phyloP scores from a whole-genome alignment of 345 rosid genomes.

The Psidium friedrichsthalianum region DNA sequence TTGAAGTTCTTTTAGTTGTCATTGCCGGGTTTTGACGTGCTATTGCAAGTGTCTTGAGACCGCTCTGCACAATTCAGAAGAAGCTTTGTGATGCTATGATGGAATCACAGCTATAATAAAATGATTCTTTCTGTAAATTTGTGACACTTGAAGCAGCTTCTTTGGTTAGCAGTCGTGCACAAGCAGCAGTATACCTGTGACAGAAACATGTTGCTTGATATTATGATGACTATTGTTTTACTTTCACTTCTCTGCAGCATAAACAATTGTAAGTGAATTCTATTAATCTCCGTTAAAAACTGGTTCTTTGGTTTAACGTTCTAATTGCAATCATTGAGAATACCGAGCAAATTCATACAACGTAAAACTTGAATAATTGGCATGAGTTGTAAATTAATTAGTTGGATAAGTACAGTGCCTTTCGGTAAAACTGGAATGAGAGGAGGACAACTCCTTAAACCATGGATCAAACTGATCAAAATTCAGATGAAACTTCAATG shows the following conservation, averaged over 20 bases:
- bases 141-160: not conserved
- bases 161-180: not conserved
- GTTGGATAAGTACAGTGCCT: fast-evolving
- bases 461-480: not conserved
- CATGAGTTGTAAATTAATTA: not conserved
- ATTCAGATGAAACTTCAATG: not conserved
- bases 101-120: not conserved
- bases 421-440: not conserved
- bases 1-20: not conserved
- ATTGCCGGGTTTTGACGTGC: not conserved
- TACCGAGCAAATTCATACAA: not conserved
- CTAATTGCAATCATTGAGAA: not conserved
- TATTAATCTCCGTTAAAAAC: not conserved
- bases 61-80: not conserved
- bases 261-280: not conserved
- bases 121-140: not conserved
- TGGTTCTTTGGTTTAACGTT: not conserved
- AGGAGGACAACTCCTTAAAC: not conserved
- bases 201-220: not conserved
- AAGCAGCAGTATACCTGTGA: not conserved
- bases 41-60: not conserved
- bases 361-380: not conserved
- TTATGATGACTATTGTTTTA: not conserved
- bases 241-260: not conserved
- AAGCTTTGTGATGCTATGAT: not conserved